These are phyloP conservation scores for Extremus antarcticus DNA, from an alignment of 495 filamentous ascomycete species.

Conservation along the genomic window DNA sequence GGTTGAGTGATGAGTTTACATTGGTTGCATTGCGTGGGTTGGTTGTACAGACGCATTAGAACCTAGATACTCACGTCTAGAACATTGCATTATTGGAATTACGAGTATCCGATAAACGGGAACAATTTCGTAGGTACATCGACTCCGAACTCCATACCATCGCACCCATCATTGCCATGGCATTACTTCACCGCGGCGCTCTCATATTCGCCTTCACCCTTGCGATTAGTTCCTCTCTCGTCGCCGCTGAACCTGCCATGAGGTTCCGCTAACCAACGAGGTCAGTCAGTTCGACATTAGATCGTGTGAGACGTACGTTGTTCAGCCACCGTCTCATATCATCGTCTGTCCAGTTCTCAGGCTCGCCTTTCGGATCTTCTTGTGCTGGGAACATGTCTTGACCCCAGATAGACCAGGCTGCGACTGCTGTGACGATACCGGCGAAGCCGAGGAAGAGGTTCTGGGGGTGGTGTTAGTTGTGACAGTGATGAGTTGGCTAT, in stretches of 20 bases:
- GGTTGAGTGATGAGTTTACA: constrained; percentile 1
- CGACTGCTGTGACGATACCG: constrained; percentile 20
- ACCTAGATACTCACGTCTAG: background rate
- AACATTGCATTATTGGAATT: background rate
- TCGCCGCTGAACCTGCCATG: constrained; percentile 40
- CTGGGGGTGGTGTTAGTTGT: constrained; percentile 2
- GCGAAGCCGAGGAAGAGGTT: constrained; percentile 24
- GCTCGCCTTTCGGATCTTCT: constrained; percentile 19
- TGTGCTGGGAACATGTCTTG: constrained; percentile 19
- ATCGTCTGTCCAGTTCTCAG: constrained; percentile 17
- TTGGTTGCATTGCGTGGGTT: background rate
- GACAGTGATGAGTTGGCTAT: background rate
- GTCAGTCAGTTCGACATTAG: background rate
- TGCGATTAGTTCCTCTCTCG: constrained; percentile 66
- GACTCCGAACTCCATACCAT: background rate
- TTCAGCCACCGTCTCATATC: constrained; percentile 21
- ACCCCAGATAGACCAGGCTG: constrained; percentile 23
- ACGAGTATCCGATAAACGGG: too few relatives aligned
- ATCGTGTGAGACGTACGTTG: constrained; percentile 8
- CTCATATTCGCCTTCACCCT: constrained; percentile 71
- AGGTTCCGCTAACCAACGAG: constrained; percentile 1
- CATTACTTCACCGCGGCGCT: constrained; percentile 19
- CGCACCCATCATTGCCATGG: constrained; percentile 1
- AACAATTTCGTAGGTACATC: too few relatives aligned
- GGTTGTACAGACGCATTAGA: too few relatives aligned